Base-by-base conservation (phyloP, 805 yeast species). In the Suhomyces canberraensis region DNA sequence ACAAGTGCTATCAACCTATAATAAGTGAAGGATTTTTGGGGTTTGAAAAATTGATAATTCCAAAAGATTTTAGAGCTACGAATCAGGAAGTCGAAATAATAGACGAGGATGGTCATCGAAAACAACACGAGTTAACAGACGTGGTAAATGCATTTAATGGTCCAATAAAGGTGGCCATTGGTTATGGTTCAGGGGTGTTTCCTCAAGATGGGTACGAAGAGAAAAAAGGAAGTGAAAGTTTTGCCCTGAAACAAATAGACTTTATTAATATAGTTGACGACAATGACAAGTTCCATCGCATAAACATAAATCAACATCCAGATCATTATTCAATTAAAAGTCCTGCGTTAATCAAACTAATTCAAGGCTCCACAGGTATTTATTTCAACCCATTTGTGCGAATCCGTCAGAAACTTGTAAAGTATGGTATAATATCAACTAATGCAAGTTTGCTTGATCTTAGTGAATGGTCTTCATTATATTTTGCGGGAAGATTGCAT, bases 141-240 rank as follows among this genome's bases (percentile, higher is more conserved):
- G 70, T 84, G 2, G 50, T 82, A 25, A 60, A 75, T 60, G 64
- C 69, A 31, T 86, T 86, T 58, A 65, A 77, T 28, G 83, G 91
- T 1, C 90, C 93, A 1, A 75, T 88, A 11, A 66, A 78, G 36
- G 84, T 77, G 50, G 81, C 96, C 1, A 85, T 91, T 61, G 98
- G 97, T 0, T 91, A 91, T 59, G 98, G 98, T 2, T 84, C 95
- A 6, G 96, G 96, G 4, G 96, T 93, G 1, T 85, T 93, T 51
- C 72, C 78, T 25, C 98, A 91, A 57, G 50, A 48, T 1, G 65
- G 69, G 4, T 71, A 75, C 45, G 32, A 31, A 8, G 58, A 9
- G 15, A 11, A 20, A 4, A 21, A 34, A 19, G 71, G 72, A 24
- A 29, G 21, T 16, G 15, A 11, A 6, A 5, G 14, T 9, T 8